A percentile compares a stretch with the other conserved stretches of the same genome.
These are phyloP conservation scores for Pisolithus sp. DNA, from an alignment of 768 basidiomycete genomes.

Conservation along the genomic window DNA sequence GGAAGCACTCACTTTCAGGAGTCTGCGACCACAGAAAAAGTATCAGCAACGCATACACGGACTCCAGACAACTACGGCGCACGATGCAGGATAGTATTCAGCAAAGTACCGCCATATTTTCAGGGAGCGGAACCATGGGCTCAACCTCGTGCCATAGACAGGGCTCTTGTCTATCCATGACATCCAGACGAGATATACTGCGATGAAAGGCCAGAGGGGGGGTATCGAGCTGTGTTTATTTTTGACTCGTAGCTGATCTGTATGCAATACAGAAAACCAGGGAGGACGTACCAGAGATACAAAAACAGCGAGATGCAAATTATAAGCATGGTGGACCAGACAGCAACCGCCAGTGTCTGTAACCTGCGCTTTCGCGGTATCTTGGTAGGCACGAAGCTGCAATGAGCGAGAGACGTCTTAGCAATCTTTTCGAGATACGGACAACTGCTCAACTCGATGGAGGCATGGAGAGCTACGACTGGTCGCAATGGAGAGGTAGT, in stretches of 20 bases:
- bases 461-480: constrained; percentile 61
- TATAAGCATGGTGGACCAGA: constrained; percentile 81
- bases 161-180: constrained; percentile 70
- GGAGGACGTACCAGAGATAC: constrained; percentile 61
- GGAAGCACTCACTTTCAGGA: constrained; percentile 30
- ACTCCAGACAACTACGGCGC: constrained; percentile 39
- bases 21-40: background rate
- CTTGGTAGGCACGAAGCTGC: constrained; percentile 77
- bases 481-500: constrained; percentile 54
- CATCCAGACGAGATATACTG: constrained; percentile 75
- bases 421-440: background rate
- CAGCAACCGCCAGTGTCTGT: constrained; percentile 84
- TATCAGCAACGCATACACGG: background rate
- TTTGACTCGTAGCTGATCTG: background rate
- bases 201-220: constrained; percentile 78
- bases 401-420: background rate
- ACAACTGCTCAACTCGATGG: constrained; percentile 55
- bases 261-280: background rate
- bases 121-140: constrained; percentile 64
- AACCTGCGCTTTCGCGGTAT: constrained; percentile 82
- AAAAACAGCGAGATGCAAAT: constrained; percentile 63
- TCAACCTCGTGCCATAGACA: constrained; percentile 63
- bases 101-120: constrained; percentile 87
- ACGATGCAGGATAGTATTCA: constrained; percentile 87
- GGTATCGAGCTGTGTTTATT: constrained; percentile 69